A percentile compares a stretch with the other conserved stretches of the same genome.
These are phyloP conservation scores for Pulveroboletus sp. DNA, from an alignment of 768 basidiomycete species.

Conservation along the genomic window DNA sequence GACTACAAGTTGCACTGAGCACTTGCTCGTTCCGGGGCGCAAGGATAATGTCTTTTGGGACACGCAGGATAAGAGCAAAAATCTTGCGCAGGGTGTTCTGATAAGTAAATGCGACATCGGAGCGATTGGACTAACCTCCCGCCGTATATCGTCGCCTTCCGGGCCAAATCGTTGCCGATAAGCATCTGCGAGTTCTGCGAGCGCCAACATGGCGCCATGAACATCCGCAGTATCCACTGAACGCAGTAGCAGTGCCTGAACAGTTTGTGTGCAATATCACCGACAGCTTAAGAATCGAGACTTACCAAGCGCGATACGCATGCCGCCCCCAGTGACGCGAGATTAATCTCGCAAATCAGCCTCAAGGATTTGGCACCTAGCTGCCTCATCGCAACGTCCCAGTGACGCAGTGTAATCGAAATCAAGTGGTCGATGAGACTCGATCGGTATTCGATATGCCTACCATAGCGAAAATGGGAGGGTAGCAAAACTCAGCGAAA, in stretches of 20 bases:
- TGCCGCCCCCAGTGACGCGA: conserved; percentile 46
- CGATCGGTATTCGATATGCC: conserved; percentile 72
- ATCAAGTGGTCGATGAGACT: conserved; percentile 70
- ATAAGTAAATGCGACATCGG: conserved; percentile 2
- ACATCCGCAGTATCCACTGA: conserved; percentile 66
- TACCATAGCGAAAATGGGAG: conserved; percentile 30
- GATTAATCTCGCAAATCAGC: conserved; percentile 59
- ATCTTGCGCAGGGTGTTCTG: conserved; percentile 42
- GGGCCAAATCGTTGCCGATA: conserved; percentile 35
- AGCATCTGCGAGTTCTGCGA: conserved; percentile 69
- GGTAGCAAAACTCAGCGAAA: conserved; percentile 1
- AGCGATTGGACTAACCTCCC: conserved; percentile 38
- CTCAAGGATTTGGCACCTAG: conserved; percentile 74
- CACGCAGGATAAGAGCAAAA: conserved; percentile 50
- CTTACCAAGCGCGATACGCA: conserved; percentile 52
- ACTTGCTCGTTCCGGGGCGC: conserved; percentile 68
- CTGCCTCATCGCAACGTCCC: conserved; percentile 79
- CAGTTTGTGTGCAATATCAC: conserved; percentile 9
- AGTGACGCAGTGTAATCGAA: conserved; percentile 75
- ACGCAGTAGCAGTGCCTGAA: conserved; percentile 51
- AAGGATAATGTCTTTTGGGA: conserved; percentile 57
- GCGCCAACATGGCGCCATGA: conserved; percentile 75
- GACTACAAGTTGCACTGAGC: conserved; percentile 62
- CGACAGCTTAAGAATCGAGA: conserved; percentile 6
- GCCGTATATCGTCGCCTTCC: conserved; percentile 33